Base-by-base conservation (phyloP, 139 green algal species). In the Mesotaenium endlicherianum region DNA sequence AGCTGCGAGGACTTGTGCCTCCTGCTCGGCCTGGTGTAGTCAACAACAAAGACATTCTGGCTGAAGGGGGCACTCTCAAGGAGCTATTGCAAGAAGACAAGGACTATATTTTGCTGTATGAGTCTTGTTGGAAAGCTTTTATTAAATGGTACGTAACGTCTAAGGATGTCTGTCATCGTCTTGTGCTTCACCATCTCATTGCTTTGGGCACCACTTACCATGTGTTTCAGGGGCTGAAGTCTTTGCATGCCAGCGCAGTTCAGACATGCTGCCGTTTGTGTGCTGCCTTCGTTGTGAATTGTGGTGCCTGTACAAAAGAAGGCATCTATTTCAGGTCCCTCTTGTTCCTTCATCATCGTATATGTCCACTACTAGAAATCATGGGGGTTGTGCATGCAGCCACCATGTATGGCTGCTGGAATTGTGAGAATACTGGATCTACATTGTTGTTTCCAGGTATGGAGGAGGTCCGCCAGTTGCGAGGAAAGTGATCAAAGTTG, bases 381-480 rank as follows among this genome's bases (percentile, higher is more conserved):
- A 11, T 74, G 60, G 11, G 36, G 34, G 60, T 11, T 14, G 36
- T 74, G 8, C 60, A 74, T 47, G 34, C 42, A 55, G 8, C 8
- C 64, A 64, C 11, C 30, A 34, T 72, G 71, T 81, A 36, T 8
- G 4, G 39, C 17, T 81, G 11, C 8, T 26, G 41, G 57, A n/a
- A n/a, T n/a, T n/a, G n/a, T n/a, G n/a, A n/a, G n/a, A n/a, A n/a
- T n/a, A n/a, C n/a, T n/a, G n/a, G n/a, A n/a, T 75, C 3, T 47
- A 40, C 70, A 34, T 50, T 58, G 8, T 36, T 26, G 1, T 53
- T 34, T 50, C 6, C 79, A 86, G 82, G 75, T 88, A 88, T 57
- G 75, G 75, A 36, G 82, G 74, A 17, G 82, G 82, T 2, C 82
- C 82, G 31, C 47, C 34, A 11, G 42, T 88, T 30, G 53, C 39